Conservation (phyloP, 1,284 basidiomycete genomes). For the Pholiota adiposa region DNA sequence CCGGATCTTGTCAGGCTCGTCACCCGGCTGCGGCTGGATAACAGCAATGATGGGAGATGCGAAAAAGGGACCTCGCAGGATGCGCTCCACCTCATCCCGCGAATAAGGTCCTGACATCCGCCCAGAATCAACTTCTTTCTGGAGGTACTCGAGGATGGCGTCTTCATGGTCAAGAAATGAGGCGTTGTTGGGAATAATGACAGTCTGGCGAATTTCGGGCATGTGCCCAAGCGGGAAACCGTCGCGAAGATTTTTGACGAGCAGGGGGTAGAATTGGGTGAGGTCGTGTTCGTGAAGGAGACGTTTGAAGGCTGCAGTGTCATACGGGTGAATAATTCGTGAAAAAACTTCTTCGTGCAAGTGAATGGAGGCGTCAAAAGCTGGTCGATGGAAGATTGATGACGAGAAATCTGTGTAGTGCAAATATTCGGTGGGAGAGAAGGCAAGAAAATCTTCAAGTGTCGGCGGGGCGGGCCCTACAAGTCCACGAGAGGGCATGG, state of each 20-base stretch:
- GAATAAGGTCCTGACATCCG: constrained; percentile 16
- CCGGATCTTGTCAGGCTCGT: constrained; percentile 10
- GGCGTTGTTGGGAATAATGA: constrained; percentile 7
- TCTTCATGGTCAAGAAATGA: neutral
- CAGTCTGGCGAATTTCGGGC: constrained; percentile 3
- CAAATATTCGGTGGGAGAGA: neutral
- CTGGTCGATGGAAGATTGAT: neutral
- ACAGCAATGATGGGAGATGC: constrained; percentile 10
- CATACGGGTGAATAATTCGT: constrained; percentile 10
- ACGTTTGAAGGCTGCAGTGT: constrained; percentile 7
- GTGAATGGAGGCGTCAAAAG: neutral
- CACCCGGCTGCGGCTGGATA: constrained; percentile 5
- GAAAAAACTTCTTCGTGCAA: neutral
- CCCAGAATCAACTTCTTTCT: neutral
- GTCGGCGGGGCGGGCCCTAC: neutral
- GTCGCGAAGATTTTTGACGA: constrained; percentile 5
- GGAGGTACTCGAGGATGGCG: neutral
- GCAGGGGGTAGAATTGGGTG: neutral
- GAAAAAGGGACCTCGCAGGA: constrained; percentile 15
- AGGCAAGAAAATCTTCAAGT: constrained; percentile 7
- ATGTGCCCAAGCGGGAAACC: constrained; percentile 17
- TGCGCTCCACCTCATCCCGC: neutral
- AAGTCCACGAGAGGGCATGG: constrained; percentile 19
- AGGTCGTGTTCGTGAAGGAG: constrained; percentile 8
- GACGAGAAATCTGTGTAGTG: neutral